These are phyloP conservation scores for Fusarium paranaense DNA, from an alignment of 2,329 filamentous ascomycete species.

Conservation along the genomic window DNA sequence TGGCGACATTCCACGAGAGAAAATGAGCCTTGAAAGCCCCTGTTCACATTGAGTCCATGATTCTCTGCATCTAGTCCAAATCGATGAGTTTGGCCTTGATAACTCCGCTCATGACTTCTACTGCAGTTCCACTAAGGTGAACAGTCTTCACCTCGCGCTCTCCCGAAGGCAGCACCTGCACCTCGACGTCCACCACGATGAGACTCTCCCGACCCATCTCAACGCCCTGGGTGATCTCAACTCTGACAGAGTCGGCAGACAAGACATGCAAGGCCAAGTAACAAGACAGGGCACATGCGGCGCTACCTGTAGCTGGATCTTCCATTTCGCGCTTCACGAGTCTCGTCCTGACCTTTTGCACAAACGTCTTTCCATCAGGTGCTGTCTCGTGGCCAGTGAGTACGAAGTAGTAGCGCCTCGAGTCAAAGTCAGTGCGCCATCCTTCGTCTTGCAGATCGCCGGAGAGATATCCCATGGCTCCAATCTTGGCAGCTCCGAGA, in stretches of 20 bases:
- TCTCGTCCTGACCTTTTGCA: conserved; percentile 62
- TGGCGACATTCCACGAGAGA: background rate
- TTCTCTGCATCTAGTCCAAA: background rate
- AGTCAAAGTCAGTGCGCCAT: conserved; percentile 63
- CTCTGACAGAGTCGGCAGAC: conserved; percentile 48
- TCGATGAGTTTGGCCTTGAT: background rate
- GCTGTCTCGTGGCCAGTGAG: conserved; percentile 42
- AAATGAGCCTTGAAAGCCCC: background rate
- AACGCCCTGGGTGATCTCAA: conserved; percentile 71
- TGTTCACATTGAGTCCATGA: background rate
- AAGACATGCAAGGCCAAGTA: conserved; percentile 60
- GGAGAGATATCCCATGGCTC: conserved; percentile 48
- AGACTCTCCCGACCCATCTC: conserved; percentile 71
- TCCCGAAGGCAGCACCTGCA: conserved; percentile 20
- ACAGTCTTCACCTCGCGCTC: conserved; percentile 1
- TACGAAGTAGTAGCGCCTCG: conserved; percentile 70
- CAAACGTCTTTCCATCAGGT: conserved; percentile 34
- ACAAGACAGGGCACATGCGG: conserved; percentile 66
- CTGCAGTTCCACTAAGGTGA: conserved; percentile 25
- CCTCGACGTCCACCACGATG: conserved; percentile 58
- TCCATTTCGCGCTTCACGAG: conserved; percentile 66
- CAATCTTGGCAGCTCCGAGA: conserved; percentile 57
- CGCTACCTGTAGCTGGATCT: conserved; percentile 72
- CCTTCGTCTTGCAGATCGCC: conserved; percentile 58
- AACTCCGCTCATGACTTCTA: background rate